Evolutionary conservation across 1,284 basidiomycete species (phyloP), one percentile per base, ranked within the genome.

Genomic region (Melampsora americana): DNA sequence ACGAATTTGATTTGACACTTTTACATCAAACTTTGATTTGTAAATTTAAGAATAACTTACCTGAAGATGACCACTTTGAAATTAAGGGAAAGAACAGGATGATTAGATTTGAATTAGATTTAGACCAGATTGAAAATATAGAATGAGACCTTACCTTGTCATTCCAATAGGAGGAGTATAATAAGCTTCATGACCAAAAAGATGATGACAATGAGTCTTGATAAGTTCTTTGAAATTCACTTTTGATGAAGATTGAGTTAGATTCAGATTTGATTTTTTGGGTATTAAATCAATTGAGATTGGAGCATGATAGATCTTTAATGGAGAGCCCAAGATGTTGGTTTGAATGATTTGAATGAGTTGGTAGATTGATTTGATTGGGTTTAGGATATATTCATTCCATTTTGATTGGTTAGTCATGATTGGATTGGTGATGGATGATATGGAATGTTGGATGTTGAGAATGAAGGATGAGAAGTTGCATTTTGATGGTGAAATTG

Each of bases 131-230:
- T 9, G 18, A 53, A 12, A 6, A 3, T 7, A 53, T 53, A 6
- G 18, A 53, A 53, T 53, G 18, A 53, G 6, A 26, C 9, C 11
- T 53, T 7, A 56, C 53, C 28, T 56, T n/a, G 16, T 9, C 28
- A 56, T 23, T n/a, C n/a, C n/a, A 56, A 56, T 6, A 9, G 53
- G 53, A 56, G 53, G 53, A 28, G 53, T 56, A 56, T 56, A 56
- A 14, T 56, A 56, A 23, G 53, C 53, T 28, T 56, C 9, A n/a
- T 56, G 11, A 11, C 53, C 53, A 14, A 28, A 23, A 14, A 56
- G 53, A 56, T 56, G 53, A n/a, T n/a, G 53, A 28, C 53, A 56
- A 28, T 56, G 53, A 56, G 28, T 7, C 0, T 56, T n/a, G 2
- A 56, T 4, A 56, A 56, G 53, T 23, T 56, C 20, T n/a, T 56